Base-by-base conservation (phyloP, 805 yeast species). In the Ogataea salicorniae region DNA sequence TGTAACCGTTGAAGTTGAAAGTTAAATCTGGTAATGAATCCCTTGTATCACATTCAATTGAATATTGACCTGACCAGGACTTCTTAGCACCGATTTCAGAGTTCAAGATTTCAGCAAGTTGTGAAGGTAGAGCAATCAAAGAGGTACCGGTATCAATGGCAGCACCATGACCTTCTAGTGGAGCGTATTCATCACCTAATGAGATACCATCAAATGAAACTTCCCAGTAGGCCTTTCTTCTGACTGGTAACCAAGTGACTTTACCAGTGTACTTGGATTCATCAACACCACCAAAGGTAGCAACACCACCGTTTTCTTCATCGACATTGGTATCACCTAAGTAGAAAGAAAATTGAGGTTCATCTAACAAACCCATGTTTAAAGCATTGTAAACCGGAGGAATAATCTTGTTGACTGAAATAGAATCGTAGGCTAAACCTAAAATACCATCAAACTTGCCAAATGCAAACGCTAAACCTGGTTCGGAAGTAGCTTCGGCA, bases 151-250 rank as follows among this genome's bases (percentile, higher is more conserved):
- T 94, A 70, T 94, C 99, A 65, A 94, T 90, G 52, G 96, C 97
- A 61, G 97, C 99, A 68, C 99, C 99, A 52, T 90, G 83, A 62
- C 73, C 74, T 57, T 77, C 79, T 62, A 94, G 80, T 59, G 76
- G 80, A 43, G 98, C 97, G 63, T 79, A 87, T 72, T 94, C 96
- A 57, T 86, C 87, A 62, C 99, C 99, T 54, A 94, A 77, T 39
- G 91, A 87, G 66, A 94, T 76, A 59, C 96, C 91, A 59, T 89
- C 89, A 58, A 94, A 85, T 59, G 84, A 80, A 51, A 94, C 99
- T 77, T 94, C 99, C 99, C 99, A 94, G 80, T 94, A 94, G 34
- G 98, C 99, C 83, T 91, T 90, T 79, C 99, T 88, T 77, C 99
- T 89, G 53, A 94, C 95, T 50, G 99, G 99, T 71, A 94, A 79